phyloP scores from a whole-genome alignment of 345 rosid species.

The Mercurialis annua region DNA sequence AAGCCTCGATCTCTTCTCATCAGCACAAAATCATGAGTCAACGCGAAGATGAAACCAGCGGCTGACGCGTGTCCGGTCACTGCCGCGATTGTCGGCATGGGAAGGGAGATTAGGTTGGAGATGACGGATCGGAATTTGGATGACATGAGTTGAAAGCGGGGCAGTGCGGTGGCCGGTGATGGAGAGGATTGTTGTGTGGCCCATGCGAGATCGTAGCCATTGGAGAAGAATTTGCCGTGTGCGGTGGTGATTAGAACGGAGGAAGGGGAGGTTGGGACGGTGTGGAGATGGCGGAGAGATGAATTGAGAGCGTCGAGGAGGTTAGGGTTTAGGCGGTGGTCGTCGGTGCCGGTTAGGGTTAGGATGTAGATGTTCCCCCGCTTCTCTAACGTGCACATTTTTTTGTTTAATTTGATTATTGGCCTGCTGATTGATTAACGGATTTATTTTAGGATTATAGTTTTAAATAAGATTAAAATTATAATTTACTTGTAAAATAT shows the following conservation, averaged over 20 bases:
- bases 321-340: slow-evolving; percentile 26
- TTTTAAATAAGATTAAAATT: background rate
- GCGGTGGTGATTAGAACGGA: slow-evolving; percentile 23
- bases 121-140: slow-evolving; percentile 8
- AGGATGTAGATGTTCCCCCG: slow-evolving; percentile 24
- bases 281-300: slow-evolving; percentile 9
- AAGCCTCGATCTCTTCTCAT: slow-evolving; percentile 26
- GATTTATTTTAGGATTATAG: background rate
- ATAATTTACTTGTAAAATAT: no score
- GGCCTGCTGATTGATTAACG: background rate
- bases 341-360: slow-evolving; percentile 19
- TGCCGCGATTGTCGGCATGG: slow-evolving; percentile 26
- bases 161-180: background rate
- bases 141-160: slow-evolving; percentile 10
- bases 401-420: background rate
- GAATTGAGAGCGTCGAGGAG: slow-evolving; percentile 24
- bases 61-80: slow-evolving; percentile 25
- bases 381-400: slow-evolving; percentile 27
- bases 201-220: slow-evolving; percentile 26
- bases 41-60: slow-evolving; percentile 17
- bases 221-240: slow-evolving; percentile 30
- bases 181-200: slow-evolving; percentile 16
- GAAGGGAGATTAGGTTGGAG: slow-evolving; percentile 18
- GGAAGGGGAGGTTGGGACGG: slow-evolving; percentile 17
- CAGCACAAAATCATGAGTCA: slow-evolving; percentile 19